Conservation (phyloP, 208 protist genomes). For the Leishmania braziliensis region DNA sequence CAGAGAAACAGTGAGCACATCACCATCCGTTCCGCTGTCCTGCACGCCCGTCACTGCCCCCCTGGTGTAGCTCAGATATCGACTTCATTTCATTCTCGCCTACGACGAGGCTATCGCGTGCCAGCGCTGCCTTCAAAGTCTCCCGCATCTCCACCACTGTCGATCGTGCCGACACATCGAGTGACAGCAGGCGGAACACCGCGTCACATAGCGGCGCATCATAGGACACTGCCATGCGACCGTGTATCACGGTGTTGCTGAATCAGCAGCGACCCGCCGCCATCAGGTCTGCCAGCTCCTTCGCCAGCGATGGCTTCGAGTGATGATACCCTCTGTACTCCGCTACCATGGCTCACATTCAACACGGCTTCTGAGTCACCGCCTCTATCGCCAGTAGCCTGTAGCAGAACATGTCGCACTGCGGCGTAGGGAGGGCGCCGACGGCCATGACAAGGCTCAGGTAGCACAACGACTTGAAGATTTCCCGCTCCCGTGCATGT, state of each 20-base stretch:
- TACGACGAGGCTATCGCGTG: too few relatives aligned
- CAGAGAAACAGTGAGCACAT: too few relatives aligned
- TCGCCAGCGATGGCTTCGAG: not conserved
- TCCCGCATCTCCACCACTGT: not conserved
- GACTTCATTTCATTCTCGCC: too few relatives aligned
- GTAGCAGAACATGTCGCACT: slow-evolving; percentile 69
- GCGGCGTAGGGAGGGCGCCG: slow-evolving; percentile 36
- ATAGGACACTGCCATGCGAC: not conserved
- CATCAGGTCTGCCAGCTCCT: slow-evolving; percentile 5
- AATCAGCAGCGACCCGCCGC: not conserved
- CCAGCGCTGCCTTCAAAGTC: too few relatives aligned
- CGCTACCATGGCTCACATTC: slow-evolving; percentile 34
- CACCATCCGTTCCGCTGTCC: too few relatives aligned
- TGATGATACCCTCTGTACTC: not conserved
- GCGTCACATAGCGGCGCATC: not conserved
- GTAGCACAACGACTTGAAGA: slow-evolving; percentile 48
- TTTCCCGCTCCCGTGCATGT: slow-evolving; percentile 1
- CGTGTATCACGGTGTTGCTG: not conserved
- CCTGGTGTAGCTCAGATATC: too few relatives aligned
- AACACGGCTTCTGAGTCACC: slow-evolving; percentile 31
- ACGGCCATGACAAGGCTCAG: slow-evolving; percentile 69
- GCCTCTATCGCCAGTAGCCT: slow-evolving; percentile 65
- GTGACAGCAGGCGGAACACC: not conserved
- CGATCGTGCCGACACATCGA: not conserved
- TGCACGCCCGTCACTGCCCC: too few relatives aligned